Percentiles rank a stretch among this genome's conserved stretches.
Conservation (phyloP, 192 early-diverging fungal genomes). For the Neocallimastix lanati region DNA sequence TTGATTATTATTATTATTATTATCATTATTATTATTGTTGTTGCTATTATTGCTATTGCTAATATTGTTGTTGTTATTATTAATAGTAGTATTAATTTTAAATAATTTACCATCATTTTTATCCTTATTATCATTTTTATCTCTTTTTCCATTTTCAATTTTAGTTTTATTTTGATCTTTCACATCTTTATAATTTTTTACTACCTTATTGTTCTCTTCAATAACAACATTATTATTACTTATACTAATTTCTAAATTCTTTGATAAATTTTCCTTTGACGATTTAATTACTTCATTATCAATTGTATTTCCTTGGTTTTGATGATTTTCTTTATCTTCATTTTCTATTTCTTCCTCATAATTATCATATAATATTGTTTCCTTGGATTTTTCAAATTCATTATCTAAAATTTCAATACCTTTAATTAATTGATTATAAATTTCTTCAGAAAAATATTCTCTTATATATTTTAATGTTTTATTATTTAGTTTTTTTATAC, state of each 20-base stretch:
- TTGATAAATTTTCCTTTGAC: not conserved
- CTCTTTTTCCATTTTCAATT: no score
- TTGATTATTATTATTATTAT: not conserved
- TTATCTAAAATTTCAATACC: not conserved
- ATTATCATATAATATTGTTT: not conserved
- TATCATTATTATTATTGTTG: not conserved
- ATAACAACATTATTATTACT: no score
- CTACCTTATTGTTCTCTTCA: no score
- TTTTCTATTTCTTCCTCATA: not conserved
- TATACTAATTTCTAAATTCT: not conserved
- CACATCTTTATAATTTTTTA: no score
- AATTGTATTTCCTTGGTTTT: not conserved
- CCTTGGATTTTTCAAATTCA: not conserved
- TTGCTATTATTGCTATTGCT: not conserved
- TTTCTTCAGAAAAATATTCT: not conserved
- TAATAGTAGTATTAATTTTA: no score
- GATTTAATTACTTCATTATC: not conserved
- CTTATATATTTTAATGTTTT: not conserved
- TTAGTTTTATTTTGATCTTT: no score
- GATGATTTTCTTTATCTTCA: not conserved
- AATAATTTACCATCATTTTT: no score
- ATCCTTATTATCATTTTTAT: no score
- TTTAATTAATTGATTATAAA: not conserved
- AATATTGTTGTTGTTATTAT: no score
- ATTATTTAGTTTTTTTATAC: not conserved